These are phyloP conservation scores for Globisporangium parvum DNA, from an alignment of 352 stramenopile species.

Conservation along the genomic window DNA sequence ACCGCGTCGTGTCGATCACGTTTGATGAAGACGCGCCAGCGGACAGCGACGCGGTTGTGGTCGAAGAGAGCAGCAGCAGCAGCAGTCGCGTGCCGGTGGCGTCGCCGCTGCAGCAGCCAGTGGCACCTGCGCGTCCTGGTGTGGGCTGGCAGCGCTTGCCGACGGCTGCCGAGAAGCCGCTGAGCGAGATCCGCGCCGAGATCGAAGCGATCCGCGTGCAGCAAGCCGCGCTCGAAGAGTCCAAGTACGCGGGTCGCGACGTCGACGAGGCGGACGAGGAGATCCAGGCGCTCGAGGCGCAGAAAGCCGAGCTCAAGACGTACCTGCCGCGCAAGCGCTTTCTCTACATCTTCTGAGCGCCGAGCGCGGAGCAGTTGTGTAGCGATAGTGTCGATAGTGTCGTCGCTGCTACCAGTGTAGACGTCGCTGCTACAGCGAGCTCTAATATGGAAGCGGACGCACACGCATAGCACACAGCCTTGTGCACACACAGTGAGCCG, in stretches of 20 bases:
- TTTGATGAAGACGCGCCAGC: constrained; percentile 53
- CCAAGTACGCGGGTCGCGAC: constrained; percentile 71
- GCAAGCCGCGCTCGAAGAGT: constrained; percentile 54
- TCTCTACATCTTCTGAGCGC: constrained; percentile 68
- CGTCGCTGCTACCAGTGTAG: no score
- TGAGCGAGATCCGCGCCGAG: constrained; percentile 35
- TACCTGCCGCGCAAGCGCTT: constrained; percentile 73
- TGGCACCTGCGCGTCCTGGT: constrained; percentile 38
- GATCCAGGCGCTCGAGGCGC: constrained; percentile 56
- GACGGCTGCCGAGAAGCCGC: constrained; percentile 17
- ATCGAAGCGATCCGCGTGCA: constrained; percentile 53
- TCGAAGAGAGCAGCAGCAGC: constrained; percentile 14
- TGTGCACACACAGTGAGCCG: no score
- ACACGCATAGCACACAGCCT: no score
- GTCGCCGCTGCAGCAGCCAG: constrained; percentile 6
- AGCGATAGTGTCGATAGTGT: no score
- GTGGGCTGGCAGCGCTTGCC: constrained; percentile 43
- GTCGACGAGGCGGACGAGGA: constrained; percentile 79
- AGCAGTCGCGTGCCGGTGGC: no score
- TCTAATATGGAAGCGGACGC: no score
- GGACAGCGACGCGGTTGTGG: constrained; percentile 8
- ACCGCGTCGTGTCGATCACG: constrained; percentile 52
- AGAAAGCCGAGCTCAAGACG: constrained; percentile 62
- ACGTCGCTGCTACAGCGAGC: no score
- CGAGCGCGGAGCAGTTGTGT: background rate